A percentile compares a stretch with the other conserved stretches of the same genome.
Conservation (phyloP, 495 filamentous ascomycete genomes). For the Letharia columbiana region DNA sequence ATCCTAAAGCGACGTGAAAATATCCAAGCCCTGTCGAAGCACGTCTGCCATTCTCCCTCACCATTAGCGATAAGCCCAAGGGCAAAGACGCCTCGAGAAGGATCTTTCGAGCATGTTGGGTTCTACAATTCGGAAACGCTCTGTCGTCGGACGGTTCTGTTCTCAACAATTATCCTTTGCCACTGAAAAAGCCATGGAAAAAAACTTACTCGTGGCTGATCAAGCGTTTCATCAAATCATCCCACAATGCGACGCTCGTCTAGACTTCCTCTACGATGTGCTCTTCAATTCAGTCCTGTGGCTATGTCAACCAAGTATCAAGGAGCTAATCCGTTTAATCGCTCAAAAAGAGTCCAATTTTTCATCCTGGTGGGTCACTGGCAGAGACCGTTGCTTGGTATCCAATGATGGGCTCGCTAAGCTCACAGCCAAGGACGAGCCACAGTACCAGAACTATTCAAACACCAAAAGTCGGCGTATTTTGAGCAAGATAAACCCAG, state of each 20-base stretch:
- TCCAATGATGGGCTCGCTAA: neutral
- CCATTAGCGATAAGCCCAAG: neutral
- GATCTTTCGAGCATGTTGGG: neutral
- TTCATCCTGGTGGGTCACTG: conserved; percentile 3
- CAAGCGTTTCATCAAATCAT: neutral
- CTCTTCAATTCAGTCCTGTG: neutral
- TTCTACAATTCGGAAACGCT: neutral
- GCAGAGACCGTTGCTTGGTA: neutral
- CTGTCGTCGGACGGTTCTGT: neutral
- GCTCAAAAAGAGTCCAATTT: neutral
- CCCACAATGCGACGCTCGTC: neutral
- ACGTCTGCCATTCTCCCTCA: neutral
- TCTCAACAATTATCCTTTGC: neutral
- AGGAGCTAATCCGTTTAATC: neutral
- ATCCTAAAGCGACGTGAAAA: too few relatives aligned
- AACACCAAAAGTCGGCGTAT: neutral
- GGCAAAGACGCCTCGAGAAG: neutral
- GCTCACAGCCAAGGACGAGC: neutral
- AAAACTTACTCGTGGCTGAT: neutral
- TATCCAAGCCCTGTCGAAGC: neutral
- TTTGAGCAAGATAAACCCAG: conserved; percentile 5
- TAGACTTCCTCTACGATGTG: neutral
- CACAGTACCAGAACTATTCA: neutral
- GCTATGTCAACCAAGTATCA: neutral
- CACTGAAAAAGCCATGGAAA: neutral